These are phyloP conservation scores for Hericium rajendrae DNA, from an alignment of 768 basidiomycete genomes.

Conservation along the genomic window DNA sequence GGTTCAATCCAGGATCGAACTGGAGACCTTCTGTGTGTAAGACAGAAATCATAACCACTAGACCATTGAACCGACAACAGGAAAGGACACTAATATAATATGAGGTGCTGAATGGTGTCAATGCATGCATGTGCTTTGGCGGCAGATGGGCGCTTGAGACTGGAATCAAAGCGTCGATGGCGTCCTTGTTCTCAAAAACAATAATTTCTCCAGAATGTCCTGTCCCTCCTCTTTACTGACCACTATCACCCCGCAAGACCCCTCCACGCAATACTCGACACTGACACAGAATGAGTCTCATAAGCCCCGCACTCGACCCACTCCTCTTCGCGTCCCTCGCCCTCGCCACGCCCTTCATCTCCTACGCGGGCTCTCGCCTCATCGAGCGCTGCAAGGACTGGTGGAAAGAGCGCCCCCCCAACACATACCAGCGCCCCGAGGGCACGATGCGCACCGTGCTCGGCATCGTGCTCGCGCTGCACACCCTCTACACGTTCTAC, in stretches of 20 bases:
- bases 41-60: slow-evolving; percentile 21
- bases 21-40: slow-evolving; percentile 20
- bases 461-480: slow-evolving; percentile 5
- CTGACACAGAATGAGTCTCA: not conserved
- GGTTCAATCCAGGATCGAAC: slow-evolving; percentile 19
- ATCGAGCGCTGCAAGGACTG: too few species aligned
- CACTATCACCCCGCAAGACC: too few species aligned
- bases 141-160: too few species aligned
- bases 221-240: too few species aligned
- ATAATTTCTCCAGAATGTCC: too few species aligned
- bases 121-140: too few species aligned
- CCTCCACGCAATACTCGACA: too few species aligned
- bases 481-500: slow-evolving; percentile 9
- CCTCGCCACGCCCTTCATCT: slow-evolving; percentile 1
- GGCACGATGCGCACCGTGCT: not conserved
- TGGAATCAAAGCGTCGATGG: too few species aligned
- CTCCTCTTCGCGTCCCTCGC: slow-evolving; percentile 4
- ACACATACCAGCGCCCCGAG: not conserved
- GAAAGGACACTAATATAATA: too few species aligned
- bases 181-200: too few species aligned
- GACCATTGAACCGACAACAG: slow-evolving; percentile 15
- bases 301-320: slow-evolving; percentile 1
- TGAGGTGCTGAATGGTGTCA: too few species aligned
- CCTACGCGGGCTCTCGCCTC: not conserved
- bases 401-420: not conserved